Evolutionary conservation across 495 filamentous ascomycete species (phyloP).

Genomic region (Hyaloscypha hepaticicola): DNA sequence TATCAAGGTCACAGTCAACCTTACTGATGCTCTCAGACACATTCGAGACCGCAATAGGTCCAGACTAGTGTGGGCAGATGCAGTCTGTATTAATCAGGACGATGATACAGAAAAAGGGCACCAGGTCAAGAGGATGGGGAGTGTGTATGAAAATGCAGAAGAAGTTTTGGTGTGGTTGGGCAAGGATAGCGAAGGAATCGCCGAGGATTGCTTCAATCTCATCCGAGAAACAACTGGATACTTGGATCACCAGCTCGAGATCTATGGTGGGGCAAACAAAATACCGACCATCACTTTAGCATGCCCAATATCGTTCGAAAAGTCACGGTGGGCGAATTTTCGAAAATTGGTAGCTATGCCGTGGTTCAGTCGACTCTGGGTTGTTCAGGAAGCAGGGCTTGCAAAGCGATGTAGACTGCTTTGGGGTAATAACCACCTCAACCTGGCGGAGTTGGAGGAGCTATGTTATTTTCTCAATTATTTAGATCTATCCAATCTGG

Average conservation of each 20-base stretch:
- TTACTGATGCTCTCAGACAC: conserved; percentile 2
- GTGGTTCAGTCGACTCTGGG: background rate
- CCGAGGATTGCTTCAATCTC: background rate
- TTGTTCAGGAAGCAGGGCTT: background rate
- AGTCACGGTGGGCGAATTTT: background rate
- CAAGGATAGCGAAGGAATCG: background rate
- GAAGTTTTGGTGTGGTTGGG: conserved; percentile 7
- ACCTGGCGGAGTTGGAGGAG: background rate
- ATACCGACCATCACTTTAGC: background rate
- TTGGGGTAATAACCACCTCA: background rate
- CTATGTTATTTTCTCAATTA: background rate
- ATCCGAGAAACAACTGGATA: background rate
- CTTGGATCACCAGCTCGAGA: background rate
- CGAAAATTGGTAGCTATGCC: background rate
- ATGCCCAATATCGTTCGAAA: background rate
- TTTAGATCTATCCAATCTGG: background rate
- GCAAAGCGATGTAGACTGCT: background rate
- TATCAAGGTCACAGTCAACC: conserved; percentile 6
- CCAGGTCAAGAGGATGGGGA: conserved; percentile 12
- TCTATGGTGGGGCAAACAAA: background rate
- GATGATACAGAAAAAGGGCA: conserved; percentile 7
- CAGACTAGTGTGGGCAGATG: conserved; percentile 11
- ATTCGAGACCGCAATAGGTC: background rate
- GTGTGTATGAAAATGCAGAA: conserved; percentile 9
- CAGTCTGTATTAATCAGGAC: conserved; percentile 18